These are phyloP conservation scores for Auriscalpium orientale DNA, from an alignment of 768 basidiomycete genomes.

Conservation along the genomic window DNA sequence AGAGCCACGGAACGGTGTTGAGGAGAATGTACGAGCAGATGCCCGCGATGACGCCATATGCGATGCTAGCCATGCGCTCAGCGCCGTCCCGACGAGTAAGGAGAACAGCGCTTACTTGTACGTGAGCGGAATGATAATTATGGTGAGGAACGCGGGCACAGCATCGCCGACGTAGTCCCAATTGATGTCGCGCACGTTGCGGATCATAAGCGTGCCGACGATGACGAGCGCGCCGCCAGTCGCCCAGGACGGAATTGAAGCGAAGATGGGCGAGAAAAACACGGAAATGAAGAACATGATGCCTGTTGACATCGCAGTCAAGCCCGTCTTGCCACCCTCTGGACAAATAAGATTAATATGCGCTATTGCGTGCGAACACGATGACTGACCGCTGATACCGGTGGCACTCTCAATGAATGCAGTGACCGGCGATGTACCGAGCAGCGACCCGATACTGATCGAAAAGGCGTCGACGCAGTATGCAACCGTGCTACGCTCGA, in stretches of 20 bases:
- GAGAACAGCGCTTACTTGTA: constrained; percentile 49
- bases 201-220: constrained; percentile 85
- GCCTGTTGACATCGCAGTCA: constrained; percentile 68
- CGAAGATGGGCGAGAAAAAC: constrained; percentile 87
- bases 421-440: constrained; percentile 78
- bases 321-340: constrained; percentile 86
- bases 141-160: constrained; percentile 79
- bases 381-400: constrained; percentile 55
- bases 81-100: neutral
- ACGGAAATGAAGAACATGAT: constrained; percentile 75
- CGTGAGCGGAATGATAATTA: constrained; percentile 71
- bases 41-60: constrained; percentile 84
- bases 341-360: constrained; percentile 7
- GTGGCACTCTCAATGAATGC: constrained; percentile 80
- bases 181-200: constrained; percentile 77
- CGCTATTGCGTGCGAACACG: neutral
- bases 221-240: constrained; percentile 82
- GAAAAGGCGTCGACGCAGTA: constrained; percentile 80
- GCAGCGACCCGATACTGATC: constrained; percentile 73
- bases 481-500: constrained; percentile 75
- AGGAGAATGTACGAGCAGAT: constrained; percentile 62
- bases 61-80: constrained; percentile 48
- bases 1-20: constrained; percentile 57
- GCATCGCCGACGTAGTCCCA: constrained; percentile 85
- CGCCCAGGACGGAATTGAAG: constrained; percentile 81